Conservation (phyloP, 1,139 yeast genomes). For the Hyphopichia fennica region DNA sequence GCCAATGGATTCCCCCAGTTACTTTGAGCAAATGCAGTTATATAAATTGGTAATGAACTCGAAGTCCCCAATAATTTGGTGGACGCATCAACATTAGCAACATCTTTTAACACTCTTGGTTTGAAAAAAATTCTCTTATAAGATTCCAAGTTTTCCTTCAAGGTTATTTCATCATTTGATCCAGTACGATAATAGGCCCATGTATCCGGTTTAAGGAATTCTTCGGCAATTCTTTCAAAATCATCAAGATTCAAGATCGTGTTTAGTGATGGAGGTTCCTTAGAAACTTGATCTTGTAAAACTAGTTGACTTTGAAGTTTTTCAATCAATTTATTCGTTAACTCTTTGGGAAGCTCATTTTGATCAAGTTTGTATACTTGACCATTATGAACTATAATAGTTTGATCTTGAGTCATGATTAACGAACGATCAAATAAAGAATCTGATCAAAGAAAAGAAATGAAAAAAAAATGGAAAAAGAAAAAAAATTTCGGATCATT, state of each 20-base stretch:
- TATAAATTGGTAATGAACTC: conserved; percentile 49
- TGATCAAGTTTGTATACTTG: neutral
- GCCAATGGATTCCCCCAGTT: conserved; percentile 53
- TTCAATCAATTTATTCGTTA: neutral
- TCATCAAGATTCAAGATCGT: conserved; percentile 61
- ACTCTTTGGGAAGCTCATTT: neutral
- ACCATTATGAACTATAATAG: neutral
- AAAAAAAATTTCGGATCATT: too few relatives aligned
- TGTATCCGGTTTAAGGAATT: conserved; percentile 49
- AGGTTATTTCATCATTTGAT: conserved; percentile 76
- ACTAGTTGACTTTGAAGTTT: neutral
- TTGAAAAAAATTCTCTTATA: conserved; percentile 76
- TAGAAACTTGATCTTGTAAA: neutral
- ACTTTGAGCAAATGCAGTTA: conserved; percentile 56
- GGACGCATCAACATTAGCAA: conserved; percentile 40
- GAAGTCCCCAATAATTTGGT: conserved; percentile 50
- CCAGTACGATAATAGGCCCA: conserved; percentile 85
- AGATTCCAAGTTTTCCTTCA: conserved; percentile 78
- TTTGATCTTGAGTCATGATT: neutral
- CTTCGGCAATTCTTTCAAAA: conserved; percentile 71
- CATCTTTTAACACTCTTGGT: conserved; percentile 70
- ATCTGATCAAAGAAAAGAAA: too few relatives aligned
- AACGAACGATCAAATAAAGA: too few relatives aligned
- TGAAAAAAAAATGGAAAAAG: too few relatives aligned
- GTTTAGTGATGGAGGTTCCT: conserved; percentile 26